Evolutionary conservation across 2,329 filamentous ascomycete species (phyloP).

Genomic region (Cladosporium velox): DNA sequence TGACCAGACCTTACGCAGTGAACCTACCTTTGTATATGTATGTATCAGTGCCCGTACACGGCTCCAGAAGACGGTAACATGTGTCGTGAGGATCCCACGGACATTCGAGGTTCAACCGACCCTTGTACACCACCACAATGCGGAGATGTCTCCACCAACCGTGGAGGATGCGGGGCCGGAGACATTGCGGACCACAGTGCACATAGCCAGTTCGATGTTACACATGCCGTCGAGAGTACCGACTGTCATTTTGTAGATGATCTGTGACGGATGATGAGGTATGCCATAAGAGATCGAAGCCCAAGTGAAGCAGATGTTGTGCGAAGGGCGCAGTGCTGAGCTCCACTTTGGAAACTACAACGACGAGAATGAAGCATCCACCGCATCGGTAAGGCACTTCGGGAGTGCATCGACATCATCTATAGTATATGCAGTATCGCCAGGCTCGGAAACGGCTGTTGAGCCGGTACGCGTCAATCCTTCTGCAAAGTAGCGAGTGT

Average conservation of each 20-base stretch:
- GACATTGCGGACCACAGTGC: not conserved
- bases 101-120: not conserved
- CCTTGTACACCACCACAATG: not conserved
- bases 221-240: not conserved
- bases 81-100: not conserved
- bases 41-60: not conserved
- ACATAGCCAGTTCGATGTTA: not conserved
- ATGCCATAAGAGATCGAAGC: not conserved
- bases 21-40: not conserved
- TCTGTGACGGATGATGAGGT: not conserved
- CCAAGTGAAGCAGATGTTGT: not conserved
- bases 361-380: not conserved
- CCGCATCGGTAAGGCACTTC: not conserved
- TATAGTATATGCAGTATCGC: not conserved
- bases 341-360: not conserved
- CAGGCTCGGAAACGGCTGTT: not conserved
- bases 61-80: not conserved
- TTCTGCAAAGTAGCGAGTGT: not conserved
- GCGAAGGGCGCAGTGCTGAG: not conserved
- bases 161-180: constrained; percentile 8
- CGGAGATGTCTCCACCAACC: not conserved
- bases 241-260: not conserved
- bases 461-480: not conserved
- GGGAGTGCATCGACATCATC: not conserved
- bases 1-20: not conserved